Base-by-base conservation (phyloP, 2,329 filamentous ascomycete species). In the Mycosphaerella sp. region DNA sequence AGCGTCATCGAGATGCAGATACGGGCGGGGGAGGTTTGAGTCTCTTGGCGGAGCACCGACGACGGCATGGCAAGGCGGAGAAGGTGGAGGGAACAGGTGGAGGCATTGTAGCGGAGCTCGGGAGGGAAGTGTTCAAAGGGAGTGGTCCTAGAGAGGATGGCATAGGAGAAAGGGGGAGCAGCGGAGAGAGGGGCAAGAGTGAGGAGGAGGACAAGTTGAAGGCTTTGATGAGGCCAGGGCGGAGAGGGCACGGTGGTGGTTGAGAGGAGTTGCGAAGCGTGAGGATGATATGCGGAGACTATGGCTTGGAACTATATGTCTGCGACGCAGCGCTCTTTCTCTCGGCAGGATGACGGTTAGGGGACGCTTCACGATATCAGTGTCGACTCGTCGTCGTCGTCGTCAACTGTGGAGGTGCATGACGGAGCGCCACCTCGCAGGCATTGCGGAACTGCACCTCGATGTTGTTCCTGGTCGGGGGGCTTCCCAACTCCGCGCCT, bases 1-100 rank as follows among this genome's bases (percentile, higher is more conserved):
- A 80, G 58, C 71, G 73, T 55, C 77, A 80, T 47, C 71, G 81
- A 42, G 76, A 80, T 58, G 77, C 75, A 35, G 78, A 81, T 54
- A 78, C 76, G 25, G 79, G 58, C 2, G 46, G 77, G 72, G 68
- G 78, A 73, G 56, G 75, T 63, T 62, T 79, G 73, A 65, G 63
- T 50, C 42, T 69, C 74, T 65, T 76, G 45, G 78, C 79, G 50
- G 78, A 81, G 68, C 75, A 68, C 58, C 59, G 76, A 58, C 69
- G 79, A 51, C 64, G 77, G 47, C 78, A 81, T 67, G 77, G 77
- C 10, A 66, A 69, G 46, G 58, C 74, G 48, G 72, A 77, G 52
- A 71, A 65, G 62, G 49, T 72, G 62, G 69, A 76, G 64, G 70
- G 76, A 55, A 51, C 54, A 62, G 67, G 74, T 59, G 59, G 66